Evolutionary conservation across 2,329 filamentous ascomycete species (phyloP), one percentile per base, ranked within the genome.

Genomic region (Hymenoscyphus occultus): DNA sequence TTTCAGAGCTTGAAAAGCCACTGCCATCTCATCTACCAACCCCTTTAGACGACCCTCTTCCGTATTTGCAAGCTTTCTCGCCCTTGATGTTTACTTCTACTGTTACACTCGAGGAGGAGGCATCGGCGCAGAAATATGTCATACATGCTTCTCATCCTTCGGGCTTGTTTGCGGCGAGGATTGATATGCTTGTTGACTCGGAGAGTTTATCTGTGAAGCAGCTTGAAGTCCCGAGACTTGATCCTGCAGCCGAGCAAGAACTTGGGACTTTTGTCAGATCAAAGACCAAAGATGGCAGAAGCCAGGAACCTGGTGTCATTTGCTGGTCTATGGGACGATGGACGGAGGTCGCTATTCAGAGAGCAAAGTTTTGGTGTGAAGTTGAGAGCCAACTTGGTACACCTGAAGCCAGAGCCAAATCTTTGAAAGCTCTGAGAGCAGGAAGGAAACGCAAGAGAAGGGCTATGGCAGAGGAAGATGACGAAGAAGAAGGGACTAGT

Each of bases 51-150:
- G 85, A 93, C 66, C 85, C 90, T 60, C 77, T 90, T 2, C 86
- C 89, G 0, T 92, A 89, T 69, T 80, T 93, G 0, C 84, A 89
- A 57, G 81, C 89, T 9, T 92, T 95, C 71, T 90, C 86, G 0
- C 86, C 89, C 0, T 81, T 95, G 14, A 80, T 80, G 0, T 87
- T 90, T 64, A 81, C 81, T 0, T 88, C 86, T 0, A 81, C 77
- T 0, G 78, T 86, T 14, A 77, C 80, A 0, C 75, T 83, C 0
- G 66, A 71, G 1, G 64, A 73, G 5, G 59, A 68, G 7, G 59
- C 66, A 19, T 64, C 82, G 0, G 74, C 83, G 39, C 86, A 88
- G 64, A 79, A 79, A 2, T 86, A 90, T 70, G 75, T 77, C 3
- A 86, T 91, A 42, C 82, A 80, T 0, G 79, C 71, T 42, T 69